Evolutionary conservation across 176 grass and related monocot genomes (phyloP).

Genomic region (Rhynchospora breviuscula): DNA sequence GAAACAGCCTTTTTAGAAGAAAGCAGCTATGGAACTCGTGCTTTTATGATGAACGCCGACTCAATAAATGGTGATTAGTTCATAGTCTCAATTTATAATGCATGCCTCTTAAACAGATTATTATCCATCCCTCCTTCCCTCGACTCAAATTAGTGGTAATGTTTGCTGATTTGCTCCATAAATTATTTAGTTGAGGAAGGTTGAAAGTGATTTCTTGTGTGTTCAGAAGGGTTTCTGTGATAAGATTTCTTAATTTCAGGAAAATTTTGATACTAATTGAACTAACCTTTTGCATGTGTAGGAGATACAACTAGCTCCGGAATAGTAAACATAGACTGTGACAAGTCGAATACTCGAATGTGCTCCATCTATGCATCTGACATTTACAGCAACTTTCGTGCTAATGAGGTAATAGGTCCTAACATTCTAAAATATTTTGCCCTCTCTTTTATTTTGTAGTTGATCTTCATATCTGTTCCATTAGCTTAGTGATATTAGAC

Average conservation of each 20-base stretch:
- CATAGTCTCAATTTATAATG: background rate
- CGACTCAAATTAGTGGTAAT: background rate
- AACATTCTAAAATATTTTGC: background rate
- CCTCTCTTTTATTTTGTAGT: background rate
- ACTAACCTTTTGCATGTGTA: background rate
- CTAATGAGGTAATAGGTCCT: conserved; percentile 17
- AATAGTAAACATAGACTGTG: conserved; percentile 24
- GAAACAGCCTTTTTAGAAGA: background rate
- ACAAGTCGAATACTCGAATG: conserved; percentile 13
- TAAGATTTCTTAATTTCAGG: background rate
- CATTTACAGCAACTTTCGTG: conserved; percentile 11
- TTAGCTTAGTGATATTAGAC: background rate
- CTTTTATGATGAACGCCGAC: background rate
- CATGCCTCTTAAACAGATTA: background rate
- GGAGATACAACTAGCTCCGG: conserved; percentile 7
- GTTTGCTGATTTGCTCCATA: background rate
- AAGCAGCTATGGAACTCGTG: background rate
- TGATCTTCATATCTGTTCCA: conserved; percentile 15
- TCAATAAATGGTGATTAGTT: background rate
- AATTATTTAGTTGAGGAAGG: background rate
- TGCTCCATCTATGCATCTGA: conserved; percentile 25
- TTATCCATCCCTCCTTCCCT: background rate
- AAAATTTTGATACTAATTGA: background rate
- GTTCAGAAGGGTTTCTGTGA: conserved; percentile 1
- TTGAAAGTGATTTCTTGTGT: background rate